Base-by-base conservation (phyloP, 2,329 filamentous ascomycete genomes). In the Aureobasidium musti region DNA sequence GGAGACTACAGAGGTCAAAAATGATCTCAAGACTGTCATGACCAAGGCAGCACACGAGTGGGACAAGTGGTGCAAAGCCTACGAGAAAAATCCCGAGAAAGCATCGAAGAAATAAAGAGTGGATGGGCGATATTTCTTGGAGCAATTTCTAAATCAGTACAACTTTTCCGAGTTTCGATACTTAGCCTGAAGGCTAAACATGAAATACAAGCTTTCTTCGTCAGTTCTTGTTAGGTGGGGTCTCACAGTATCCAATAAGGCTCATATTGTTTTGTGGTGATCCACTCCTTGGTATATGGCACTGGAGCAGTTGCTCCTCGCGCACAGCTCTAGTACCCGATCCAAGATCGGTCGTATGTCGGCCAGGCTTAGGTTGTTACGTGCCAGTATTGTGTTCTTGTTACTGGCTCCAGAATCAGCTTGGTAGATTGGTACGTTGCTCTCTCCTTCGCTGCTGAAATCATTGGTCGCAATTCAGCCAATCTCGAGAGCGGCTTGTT, bases 11-110 rank as follows among this genome's bases (percentile, higher is more conserved):
- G 79, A 80, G 70, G 77, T 79, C 26, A 79, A 77, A 70, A 77
- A 79, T 14, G 78, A 80, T 73, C 70, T 80, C 57, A 78, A 73
- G 70, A 70, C 71, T 28, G 73, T 77, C 1, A 73, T 80, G 71
- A 68, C 70, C n/a, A 81, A 81, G 68, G 79, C 73, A 1, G 77
- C 77, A 10, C 73, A 67, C 52, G 79, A 80, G 68, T 80, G 79
- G 79, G 74, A 74, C 39, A 76, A 74, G 61, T 80, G 77, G 77
- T 76, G 73, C 65, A 74, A 74, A 67, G 68, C 70, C 23, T 78
- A 76, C 67, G 73, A 74, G 67, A 78, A 79, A 69, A 71, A 78
- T 67, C 76, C 76, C 3, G 74, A 78, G 70, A 78, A 76, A 69
- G 77, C 77, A 21, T 45, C 76, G 69, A 78, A 77, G 72, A 79